Percentiles rank a stretch among this genome's conserved stretches.
Evolutionary conservation across 371 early-diverging fungal genomes (phyloP).

Genomic region (Paraphysoderma sedebokerense): DNA sequence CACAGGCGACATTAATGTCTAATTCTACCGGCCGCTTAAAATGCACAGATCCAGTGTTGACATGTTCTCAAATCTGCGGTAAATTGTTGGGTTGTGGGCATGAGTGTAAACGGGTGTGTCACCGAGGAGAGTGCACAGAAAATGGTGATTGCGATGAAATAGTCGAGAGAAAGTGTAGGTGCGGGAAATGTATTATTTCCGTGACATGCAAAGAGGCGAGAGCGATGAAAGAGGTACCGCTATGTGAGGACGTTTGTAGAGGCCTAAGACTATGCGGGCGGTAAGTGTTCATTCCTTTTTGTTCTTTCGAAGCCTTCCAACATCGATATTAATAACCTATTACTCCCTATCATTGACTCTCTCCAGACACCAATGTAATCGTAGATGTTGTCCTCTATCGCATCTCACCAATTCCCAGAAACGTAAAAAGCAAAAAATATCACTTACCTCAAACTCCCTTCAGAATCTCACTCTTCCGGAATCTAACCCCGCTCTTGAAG

Average conservation of each 20-base stretch:
- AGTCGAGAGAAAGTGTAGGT: conserved; percentile 45
- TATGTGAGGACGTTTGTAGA: conserved; percentile 10
- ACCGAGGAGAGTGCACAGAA: conserved; percentile 47
- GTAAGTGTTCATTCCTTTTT: too few relatives aligned
- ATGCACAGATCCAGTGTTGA: too few relatives aligned
- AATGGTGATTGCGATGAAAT: conserved; percentile 31
- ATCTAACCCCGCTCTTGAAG: conserved; percentile 7
- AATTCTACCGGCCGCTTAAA: conserved; percentile 20
- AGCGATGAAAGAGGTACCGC: conserved; percentile 6
- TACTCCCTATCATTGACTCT: too few relatives aligned
- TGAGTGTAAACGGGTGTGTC: conserved; percentile 40
- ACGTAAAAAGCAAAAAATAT: not conserved
- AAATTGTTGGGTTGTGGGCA: conserved; percentile 58
- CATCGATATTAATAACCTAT: conserved; percentile 4
- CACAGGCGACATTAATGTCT: conserved; percentile 40
- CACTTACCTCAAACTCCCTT: not conserved
- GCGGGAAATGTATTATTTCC: conserved; percentile 29
- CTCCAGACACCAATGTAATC: conserved; percentile 5
- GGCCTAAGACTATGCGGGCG: conserved; percentile 42
- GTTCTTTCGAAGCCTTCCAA: too few relatives aligned
- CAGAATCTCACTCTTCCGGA: conserved; percentile 1
- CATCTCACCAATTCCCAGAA: not conserved
- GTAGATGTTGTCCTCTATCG: conserved; percentile 4
- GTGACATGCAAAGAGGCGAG: not conserved
- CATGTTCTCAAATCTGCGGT: conserved; percentile 47